Evolutionary conservation across 1,139 yeast genomes (phyloP).

Genomic region (Saccharomyces pastorianus): DNA sequence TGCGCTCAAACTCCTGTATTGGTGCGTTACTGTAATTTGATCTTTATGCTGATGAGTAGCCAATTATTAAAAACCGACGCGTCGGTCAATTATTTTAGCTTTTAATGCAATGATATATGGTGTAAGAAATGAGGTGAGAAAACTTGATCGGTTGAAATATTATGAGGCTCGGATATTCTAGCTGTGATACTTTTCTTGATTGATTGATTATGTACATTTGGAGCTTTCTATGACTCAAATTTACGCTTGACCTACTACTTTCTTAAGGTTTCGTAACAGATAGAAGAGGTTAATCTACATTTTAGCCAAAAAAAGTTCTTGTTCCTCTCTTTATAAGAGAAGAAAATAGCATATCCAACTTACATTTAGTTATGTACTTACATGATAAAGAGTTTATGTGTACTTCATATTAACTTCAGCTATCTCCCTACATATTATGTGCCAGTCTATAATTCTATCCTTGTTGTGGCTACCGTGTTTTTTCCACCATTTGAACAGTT

Average conservation of each 20-base stretch:
- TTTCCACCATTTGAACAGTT: constrained; percentile 69
- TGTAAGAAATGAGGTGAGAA: not conserved
- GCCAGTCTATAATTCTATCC: constrained; percentile 59
- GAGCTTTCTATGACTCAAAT: too few relatives aligned
- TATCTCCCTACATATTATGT: constrained; percentile 78
- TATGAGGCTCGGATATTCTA: too few relatives aligned
- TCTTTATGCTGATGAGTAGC: not conserved
- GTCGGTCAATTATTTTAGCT: not conserved
- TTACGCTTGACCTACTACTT: too few relatives aligned
- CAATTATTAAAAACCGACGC: not conserved
- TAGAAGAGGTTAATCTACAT: too few relatives aligned
- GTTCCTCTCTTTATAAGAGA: not conserved
- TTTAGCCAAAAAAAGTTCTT: too few relatives aligned
- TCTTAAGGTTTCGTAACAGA: too few relatives aligned
- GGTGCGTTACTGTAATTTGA: not conserved
- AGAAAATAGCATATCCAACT: not conserved
- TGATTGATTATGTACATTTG: too few relatives aligned
- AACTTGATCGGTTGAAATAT: too few relatives aligned
- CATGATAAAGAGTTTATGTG: constrained; percentile 13
- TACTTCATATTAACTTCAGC: constrained; percentile 54
- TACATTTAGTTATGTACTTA: not conserved
- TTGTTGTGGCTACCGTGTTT: constrained; percentile 44
- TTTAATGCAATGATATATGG: not conserved
- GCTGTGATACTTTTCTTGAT: too few relatives aligned
- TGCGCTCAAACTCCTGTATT: too few relatives aligned